Base-by-base conservation (phyloP, 2,329 filamentous ascomycete genomes). In the Talaromyces sp. region DNA sequence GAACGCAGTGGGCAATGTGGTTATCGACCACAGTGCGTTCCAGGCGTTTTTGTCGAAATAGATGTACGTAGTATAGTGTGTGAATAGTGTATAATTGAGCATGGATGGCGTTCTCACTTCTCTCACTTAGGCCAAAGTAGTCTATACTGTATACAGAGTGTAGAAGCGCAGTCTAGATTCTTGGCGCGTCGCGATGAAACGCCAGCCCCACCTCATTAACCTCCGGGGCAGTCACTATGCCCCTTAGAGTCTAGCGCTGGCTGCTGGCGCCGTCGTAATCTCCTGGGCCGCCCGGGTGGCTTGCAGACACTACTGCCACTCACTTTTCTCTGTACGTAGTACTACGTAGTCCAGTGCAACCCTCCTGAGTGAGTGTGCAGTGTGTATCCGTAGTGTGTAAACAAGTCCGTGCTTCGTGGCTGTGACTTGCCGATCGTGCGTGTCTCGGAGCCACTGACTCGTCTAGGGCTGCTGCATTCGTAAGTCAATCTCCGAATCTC, bases 21-120 rank as follows among this genome's bases (percentile, higher is more conserved):
- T 92, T n/a, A 97, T 99, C 73, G 92, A 97, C 63, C 92, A 97
- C 68, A 89, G 91, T 66, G 92, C 92, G 3, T 99, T 97, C 72
- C 94, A 99, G 75, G 90, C 87, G 66, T 99, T 99, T 73, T 76
- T 99, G 73, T 84, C 92, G 0, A 96, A 94, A 75, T 92, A n/a
- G 69, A 61, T 52, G 29, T 29, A 10, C 19, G n/a, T 41, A 6
- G 3, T 52, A 8, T 29, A 27, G n/a, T 51, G 48, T 51, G 29
- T 11, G 6, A 29, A 10, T 24, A 14, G 3, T 24, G 31, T 41
- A n/a, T 56, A 46, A 9, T 31, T 43, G 6, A 41, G 54, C 35
- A 41, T 55, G 26, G 24, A 55, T 19, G 12, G 29, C 21, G 27
- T 32, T 32, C 31, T 35, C n/a, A n/a, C n/a, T 2, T 21, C 31